A percentile compares a stretch with the other conserved stretches of the same genome.
Evolutionary conservation across 306 rosid species (phyloP).

Genomic region (Quercus ilex): DNA sequence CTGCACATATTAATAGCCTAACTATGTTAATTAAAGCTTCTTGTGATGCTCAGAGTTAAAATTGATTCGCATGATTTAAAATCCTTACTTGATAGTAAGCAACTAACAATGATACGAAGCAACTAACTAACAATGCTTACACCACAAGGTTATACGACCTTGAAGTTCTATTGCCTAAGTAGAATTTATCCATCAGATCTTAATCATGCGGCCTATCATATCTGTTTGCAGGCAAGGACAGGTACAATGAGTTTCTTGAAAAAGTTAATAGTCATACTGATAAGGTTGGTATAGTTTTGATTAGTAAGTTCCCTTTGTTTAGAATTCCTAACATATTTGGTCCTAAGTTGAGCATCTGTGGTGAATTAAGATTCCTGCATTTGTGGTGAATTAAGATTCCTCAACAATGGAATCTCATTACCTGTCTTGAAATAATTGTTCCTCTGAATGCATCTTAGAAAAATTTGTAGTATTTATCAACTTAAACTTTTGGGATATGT

Average conservation of each 20-base stretch:
- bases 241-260: background rate
- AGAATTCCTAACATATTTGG: background rate
- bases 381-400: no score
- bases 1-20: constrained; percentile 29
- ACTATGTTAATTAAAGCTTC: background rate
- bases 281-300: background rate
- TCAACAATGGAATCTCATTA: background rate
- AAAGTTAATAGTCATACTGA: background rate
- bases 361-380: background rate
- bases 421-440: background rate
- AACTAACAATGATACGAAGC: background rate
- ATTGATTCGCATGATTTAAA: background rate
- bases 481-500: background rate
- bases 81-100: background rate
- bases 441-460: background rate
- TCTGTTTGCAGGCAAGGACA: background rate
- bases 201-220: background rate
- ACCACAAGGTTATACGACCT: background rate
- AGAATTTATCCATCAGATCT: no score
- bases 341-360: background rate
- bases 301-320: background rate
- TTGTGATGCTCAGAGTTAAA: constrained; percentile 1
- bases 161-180: background rate
- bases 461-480: no score
- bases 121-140: background rate